Evolutionary conservation across 2,329 filamentous ascomycete species (phyloP), one percentile per base, ranked within the genome.

Genomic region (Exophiala oligosperma): DNA sequence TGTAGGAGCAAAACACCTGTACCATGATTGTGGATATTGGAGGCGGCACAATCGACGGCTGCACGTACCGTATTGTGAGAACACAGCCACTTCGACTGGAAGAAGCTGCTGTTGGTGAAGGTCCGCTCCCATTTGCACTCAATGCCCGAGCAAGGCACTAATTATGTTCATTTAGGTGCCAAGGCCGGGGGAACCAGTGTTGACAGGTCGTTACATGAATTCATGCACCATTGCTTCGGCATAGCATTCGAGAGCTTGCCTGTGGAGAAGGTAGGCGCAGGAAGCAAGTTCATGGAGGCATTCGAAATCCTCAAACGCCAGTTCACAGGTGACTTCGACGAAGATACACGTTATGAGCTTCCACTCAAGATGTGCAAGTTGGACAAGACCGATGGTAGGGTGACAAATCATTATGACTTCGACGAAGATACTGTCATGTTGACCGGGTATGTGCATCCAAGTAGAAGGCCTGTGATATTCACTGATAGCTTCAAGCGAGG

Each of bases 141-240:
- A 24, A 17, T 41, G 7, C 4, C 43, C 17, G 4, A 29, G 24
- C 21, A 28, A 21, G n/a, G 52, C 12, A 29, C 32, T 35, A 2
- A 35, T 11, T 35, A 8, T 35, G 2, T 35, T 35, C 32, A 29
- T 37, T 21, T 17, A 68, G 70, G 71, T 17, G 70, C 60, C 7
- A 74, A 74, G 60, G 70, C 67, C 48, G 72, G 72, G 0, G 69
- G 67, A 1, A 74, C 71, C 3, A 63, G 61, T 8, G 66, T 75
- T 12, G 73, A 75, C 52, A 64, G 72, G 1, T 63, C 68, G 14
- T 70, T 74, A 49, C 67, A 73, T 44, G 48, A 63, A 9, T 66
- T 67, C 50, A 70, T 74, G 67, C 56, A 59, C 2, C 21, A 60
- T 6, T 65, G 52, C 1, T 74, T 72, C 55, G 71, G 70, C 0